These are phyloP conservation scores for Phtheirospermum japonicum DNA, from an alignment of 257 asterid genomes.

Conservation along the genomic window DNA sequence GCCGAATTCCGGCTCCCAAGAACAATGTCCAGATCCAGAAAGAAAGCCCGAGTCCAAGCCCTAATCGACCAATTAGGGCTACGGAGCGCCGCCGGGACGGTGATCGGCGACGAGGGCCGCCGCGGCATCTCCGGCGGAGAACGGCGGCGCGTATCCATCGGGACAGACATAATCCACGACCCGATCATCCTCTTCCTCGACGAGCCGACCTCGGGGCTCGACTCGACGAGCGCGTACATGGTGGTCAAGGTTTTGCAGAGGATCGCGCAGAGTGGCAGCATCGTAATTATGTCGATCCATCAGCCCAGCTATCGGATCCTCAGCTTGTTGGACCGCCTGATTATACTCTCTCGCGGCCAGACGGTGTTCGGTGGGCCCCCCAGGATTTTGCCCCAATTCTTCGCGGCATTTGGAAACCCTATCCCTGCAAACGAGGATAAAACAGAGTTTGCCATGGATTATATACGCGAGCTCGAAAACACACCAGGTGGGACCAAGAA, in stretches of 20 bases:
- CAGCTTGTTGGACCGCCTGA: constrained; percentile 40
- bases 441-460: constrained; percentile 53
- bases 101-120: constrained; percentile 63
- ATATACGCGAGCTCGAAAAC: constrained; percentile 46
- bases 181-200: constrained; percentile 57
- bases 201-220: constrained; percentile 63
- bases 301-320: constrained; percentile 60
- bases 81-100: constrained; percentile 42
- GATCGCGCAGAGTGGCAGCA: constrained; percentile 58
- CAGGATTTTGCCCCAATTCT: constrained; percentile 33
- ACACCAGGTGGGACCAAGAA: constrained; percentile 31
- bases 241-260: constrained; percentile 55
- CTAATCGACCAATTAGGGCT: constrained; percentile 55
- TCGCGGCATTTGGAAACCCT: constrained; percentile 44
- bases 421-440: constrained; percentile 47
- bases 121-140: constrained; percentile 60
- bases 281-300: constrained; percentile 52
- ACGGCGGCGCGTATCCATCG: constrained; percentile 54
- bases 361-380: constrained; percentile 49
- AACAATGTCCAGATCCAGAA: constrained; percentile 39
- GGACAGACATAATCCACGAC: constrained; percentile 58
- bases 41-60: constrained; percentile 44
- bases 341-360: constrained; percentile 53
- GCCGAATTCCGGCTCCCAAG: constrained; percentile 54
- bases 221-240: constrained; percentile 58